These are phyloP conservation scores for Boletellus emodensis DNA, from an alignment of 768 basidiomycete genomes.

Conservation along the genomic window DNA sequence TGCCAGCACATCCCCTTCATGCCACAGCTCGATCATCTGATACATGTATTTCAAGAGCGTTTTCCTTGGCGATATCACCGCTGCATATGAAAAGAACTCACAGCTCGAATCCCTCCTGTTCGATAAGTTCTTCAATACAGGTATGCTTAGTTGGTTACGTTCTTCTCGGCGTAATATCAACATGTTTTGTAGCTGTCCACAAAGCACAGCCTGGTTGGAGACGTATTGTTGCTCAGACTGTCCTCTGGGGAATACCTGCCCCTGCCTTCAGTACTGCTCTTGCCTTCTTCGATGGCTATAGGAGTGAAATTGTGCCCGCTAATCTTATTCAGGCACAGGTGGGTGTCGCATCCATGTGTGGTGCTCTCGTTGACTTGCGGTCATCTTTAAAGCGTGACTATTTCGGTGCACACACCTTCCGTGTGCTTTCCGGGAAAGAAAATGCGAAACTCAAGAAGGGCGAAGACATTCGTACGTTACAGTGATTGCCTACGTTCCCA, in stretches of 20 bases:
- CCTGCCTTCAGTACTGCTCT: constrained; percentile 98
- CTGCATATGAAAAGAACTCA: constrained; percentile 82
- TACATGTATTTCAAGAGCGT: constrained; percentile 54
- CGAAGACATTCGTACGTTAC: constrained; percentile 80
- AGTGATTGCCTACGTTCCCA: background rate
- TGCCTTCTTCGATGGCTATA: constrained; percentile 98
- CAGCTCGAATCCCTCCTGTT: constrained; percentile 90
- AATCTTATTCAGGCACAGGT: constrained; percentile 94
- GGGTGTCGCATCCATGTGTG: constrained; percentile 9
- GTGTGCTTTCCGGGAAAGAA: constrained; percentile 88
- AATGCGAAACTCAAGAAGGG: constrained; percentile 74
- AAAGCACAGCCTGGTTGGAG: constrained; percentile 98
- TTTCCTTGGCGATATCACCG: constrained; percentile 89
- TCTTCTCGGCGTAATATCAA: constrained; percentile 1
- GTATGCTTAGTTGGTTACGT: constrained; percentile 31
- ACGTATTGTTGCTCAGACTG: constrained; percentile 92
- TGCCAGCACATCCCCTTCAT: constrained; percentile 5
- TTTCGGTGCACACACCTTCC: constrained; percentile 99
- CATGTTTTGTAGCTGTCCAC: constrained; percentile 60
- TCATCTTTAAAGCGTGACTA: constrained; percentile 72
- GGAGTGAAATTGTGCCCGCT: constrained; percentile 91
- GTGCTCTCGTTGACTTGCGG: constrained; percentile 3
- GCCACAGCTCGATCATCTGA: constrained; percentile 11
- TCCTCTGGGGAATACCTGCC: constrained; percentile 96
- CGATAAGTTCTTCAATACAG: constrained; percentile 97